These are phyloP conservation scores for Trichoderma aggressivum DNA, from an alignment of 2,329 filamentous ascomycete genomes.

Conservation along the genomic window DNA sequence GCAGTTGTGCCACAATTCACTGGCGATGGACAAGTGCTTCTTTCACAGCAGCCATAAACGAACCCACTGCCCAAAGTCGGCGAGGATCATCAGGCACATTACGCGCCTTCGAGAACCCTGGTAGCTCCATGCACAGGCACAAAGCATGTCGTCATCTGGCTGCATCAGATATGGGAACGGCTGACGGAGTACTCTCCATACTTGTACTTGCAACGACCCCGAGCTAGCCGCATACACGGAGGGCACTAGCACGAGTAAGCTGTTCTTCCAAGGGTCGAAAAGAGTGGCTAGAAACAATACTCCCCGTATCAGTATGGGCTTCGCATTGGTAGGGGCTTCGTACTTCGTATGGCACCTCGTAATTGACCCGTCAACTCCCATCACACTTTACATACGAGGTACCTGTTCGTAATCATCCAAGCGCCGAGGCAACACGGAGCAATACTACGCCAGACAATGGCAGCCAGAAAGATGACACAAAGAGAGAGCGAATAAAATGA, in stretches of 20 bases:
- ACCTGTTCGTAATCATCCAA: background rate
- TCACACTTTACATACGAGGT: background rate
- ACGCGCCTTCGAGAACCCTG: background rate
- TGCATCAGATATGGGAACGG: background rate
- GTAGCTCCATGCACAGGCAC: background rate
- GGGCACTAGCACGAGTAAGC: background rate
- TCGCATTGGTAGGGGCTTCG: background rate
- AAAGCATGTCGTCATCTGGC: background rate
- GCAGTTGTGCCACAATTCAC: background rate
- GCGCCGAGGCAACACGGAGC: background rate
- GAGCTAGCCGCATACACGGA: background rate
- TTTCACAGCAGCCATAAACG: background rate
- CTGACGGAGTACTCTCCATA: background rate
- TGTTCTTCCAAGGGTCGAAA: background rate
- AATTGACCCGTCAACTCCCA: background rate
- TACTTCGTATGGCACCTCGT: background rate
- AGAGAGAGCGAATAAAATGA: background rate
- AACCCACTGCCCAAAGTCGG: constrained; percentile 1
- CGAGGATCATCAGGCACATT: constrained; percentile 12
- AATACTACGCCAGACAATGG: background rate
- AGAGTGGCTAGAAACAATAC: background rate
- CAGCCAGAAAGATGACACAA: background rate
- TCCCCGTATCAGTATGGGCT: background rate
- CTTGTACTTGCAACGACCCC: background rate
- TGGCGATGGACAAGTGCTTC: background rate